Conservation (phyloP, 345 rosid species). For the Brassica nigra region DNA sequence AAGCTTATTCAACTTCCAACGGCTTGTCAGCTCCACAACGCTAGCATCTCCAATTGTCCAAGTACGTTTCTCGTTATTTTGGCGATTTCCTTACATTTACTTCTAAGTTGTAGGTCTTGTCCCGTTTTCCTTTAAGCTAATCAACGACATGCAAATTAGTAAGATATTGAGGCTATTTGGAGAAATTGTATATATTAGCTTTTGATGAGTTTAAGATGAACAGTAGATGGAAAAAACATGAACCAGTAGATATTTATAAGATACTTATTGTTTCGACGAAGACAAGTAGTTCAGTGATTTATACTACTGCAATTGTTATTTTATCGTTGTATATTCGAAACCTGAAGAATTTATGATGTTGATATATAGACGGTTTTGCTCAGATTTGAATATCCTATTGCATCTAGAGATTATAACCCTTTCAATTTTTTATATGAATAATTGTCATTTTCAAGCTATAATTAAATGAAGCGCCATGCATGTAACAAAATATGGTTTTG, state of each 20-base stretch:
- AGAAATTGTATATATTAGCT: background rate
- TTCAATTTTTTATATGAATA: background rate
- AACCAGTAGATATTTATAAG: background rate
- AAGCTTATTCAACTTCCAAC: constrained; percentile 79
- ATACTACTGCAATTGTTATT: background rate
- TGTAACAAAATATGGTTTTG: background rate
- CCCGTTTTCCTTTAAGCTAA: background rate
- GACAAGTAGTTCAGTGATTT: background rate
- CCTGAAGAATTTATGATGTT: background rate
- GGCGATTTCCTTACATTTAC: background rate
- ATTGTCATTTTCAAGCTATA: background rate
- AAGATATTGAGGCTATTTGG: constrained; percentile 1
- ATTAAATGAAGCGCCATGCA: background rate
- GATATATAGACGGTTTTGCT: background rate
- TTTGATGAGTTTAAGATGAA: background rate
- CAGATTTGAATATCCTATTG: background rate
- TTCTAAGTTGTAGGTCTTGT: background rate
- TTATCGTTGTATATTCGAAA: background rate
- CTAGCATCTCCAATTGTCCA: constrained; percentile 67
- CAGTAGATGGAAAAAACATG: background rate
- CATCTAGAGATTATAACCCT: background rate
- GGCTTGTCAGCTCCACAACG: constrained; percentile 70
- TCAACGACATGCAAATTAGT: background rate
- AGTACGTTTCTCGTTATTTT: constrained; percentile 43
- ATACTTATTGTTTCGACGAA: background rate